Evolutionary conservation across 31 red algal species (phyloP).

Genomic region (Asparagopsis taxiformis): DNA sequence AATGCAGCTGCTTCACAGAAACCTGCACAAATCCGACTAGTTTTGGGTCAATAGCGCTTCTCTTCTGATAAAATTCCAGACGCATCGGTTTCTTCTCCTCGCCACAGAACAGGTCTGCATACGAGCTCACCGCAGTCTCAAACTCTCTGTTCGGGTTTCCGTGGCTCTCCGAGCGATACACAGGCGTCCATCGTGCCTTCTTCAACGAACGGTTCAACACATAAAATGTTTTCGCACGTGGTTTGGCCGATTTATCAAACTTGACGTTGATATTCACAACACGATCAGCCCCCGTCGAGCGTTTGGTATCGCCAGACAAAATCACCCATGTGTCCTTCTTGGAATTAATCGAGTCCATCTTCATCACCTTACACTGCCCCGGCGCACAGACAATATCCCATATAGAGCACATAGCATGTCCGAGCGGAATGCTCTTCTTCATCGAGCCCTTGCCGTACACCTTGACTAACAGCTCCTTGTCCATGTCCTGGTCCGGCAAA

Average conservation of each 20-base stretch:
- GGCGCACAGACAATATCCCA: conserved; percentile 84
- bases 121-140: conserved; percentile 48
- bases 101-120: conserved; percentile 68
- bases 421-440: conserved; percentile 68
- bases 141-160: conserved; percentile 69
- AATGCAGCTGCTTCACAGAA: conserved; percentile 63
- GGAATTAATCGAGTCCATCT: conserved; percentile 77
- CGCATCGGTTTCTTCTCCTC: conserved; percentile 70
- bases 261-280: conserved; percentile 77
- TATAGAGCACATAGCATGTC: conserved; percentile 70
- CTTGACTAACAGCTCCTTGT: conserved; percentile 81
- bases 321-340: conserved; percentile 87
- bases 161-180: conserved; percentile 72
- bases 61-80: conserved; percentile 81
- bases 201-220: conserved; percentile 65
- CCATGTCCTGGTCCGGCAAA: conserved; percentile 79
- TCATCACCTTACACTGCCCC: conserved; percentile 88
- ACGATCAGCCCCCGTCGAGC: conserved; percentile 40
- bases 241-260: conserved; percentile 72
- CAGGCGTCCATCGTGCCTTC: conserved; percentile 82
- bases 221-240: conserved; percentile 68
- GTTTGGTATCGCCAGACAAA: conserved; percentile 64
- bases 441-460: conserved; percentile 76
- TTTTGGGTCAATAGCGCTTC: conserved; percentile 76
- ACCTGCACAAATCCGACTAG: conserved; percentile 82